Evolutionary conservation across 2,329 filamentous ascomycete genomes (phyloP), one percentile per base, ranked within the genome.

Genomic region (Fusarium udum): DNA sequence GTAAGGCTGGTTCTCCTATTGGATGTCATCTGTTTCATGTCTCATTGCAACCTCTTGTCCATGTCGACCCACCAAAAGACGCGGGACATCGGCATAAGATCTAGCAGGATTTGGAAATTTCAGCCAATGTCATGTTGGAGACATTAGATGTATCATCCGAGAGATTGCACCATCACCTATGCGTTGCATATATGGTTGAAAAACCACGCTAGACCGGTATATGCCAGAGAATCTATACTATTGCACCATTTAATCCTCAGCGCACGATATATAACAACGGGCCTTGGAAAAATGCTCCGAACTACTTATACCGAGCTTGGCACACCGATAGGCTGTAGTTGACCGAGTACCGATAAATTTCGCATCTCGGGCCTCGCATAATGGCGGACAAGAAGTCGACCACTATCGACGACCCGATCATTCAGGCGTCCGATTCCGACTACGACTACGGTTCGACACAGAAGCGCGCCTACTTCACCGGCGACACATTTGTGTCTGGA

Each of bases 191-290:
- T 11, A 31, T 40, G 24, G 20, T 10, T 10, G 6, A 14, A 40
- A 55, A 31, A 2, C 11, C 7, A 42, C 28, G 1, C 48, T 32
- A 28, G 22, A 40, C 46, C 7, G 4, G 22, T 14, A 40, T 40
- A 52, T 53, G 45, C 46, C 15, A 15, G 36, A 42, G 18, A 60
- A 34, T 26, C 4, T 53, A 8, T 12, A 24, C 12, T 8, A 60
- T 60, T 60, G 57, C 57, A 60, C 57, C 57, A 60, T 60, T 40
- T 40, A 20, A 40, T 53, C n/a, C n/a, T n/a, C 46, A 53, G 46
- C 22, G 46, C 57, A 60, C 57, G 46, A 53, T 34, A 60, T 18
- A 16, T 6, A 37, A 31, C 13, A 26, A 26, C 18, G 34, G 36
- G 28, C 6, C n/a, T 10, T 13, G 3, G 3, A n/a, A 28, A 40